Conservation (phyloP, 805 yeast species). For the Spathaspora girioi region DNA sequence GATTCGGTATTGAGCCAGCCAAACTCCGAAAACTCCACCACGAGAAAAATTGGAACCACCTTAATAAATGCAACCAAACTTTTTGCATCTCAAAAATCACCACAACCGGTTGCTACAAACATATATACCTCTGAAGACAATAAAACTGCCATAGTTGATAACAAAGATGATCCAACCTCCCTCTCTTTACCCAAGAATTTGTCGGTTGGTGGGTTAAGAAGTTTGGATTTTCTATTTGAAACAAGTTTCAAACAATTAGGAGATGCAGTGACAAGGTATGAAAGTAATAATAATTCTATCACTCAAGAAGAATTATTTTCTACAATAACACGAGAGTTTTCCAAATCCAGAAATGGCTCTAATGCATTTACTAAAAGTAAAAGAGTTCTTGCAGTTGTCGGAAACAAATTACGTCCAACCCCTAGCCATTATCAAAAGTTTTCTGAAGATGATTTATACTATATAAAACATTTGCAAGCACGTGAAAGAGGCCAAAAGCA, state of each 20-base stretch:
- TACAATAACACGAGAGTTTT: background rate
- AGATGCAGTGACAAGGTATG: constrained; percentile 24
- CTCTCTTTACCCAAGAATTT: constrained; percentile 28
- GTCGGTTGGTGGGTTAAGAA: constrained; percentile 28
- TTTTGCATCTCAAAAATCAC: constrained; percentile 6
- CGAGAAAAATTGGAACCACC: constrained; percentile 16
- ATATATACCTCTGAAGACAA: background rate
- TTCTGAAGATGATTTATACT: constrained; percentile 44
- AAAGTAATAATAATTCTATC: constrained; percentile 3
- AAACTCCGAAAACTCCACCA: constrained; percentile 6
- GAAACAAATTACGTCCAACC: constrained; percentile 50
- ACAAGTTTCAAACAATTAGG: constrained; percentile 18
- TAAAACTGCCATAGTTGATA: background rate
- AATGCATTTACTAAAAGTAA: constrained; percentile 22
- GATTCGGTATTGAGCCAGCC: background rate
- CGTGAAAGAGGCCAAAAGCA: constrained; percentile 49
- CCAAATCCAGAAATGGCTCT: background rate
- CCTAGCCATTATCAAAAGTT: constrained; percentile 58
- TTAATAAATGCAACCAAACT: constrained; percentile 16
- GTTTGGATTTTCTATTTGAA: constrained; percentile 31
- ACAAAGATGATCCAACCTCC: background rate
- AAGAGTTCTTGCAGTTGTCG: constrained; percentile 26
- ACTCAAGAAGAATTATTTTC: background rate
- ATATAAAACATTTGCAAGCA: constrained; percentile 41
- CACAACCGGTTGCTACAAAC: background rate